Evolutionary conservation across 2,329 filamentous ascomycete species (phyloP).

Genomic region (Trichoderma atrobrunneum): DNA sequence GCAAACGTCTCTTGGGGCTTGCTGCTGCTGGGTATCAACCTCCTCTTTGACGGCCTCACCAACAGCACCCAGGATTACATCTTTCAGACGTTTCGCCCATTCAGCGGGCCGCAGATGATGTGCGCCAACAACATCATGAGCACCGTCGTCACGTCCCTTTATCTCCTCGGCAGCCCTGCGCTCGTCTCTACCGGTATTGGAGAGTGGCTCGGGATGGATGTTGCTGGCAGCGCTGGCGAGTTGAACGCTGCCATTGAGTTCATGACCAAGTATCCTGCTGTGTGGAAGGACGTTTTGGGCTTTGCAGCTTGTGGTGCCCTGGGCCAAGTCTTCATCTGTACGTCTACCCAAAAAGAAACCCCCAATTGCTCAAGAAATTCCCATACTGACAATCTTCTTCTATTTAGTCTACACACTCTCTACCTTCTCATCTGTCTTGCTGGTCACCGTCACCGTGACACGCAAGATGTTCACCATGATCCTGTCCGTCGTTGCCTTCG

Average conservation of each 20-base stretch:
- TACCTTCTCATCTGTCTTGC: constrained; percentile 84
- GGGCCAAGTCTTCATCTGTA: constrained; percentile 93
- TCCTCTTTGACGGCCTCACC: constrained; percentile 92
- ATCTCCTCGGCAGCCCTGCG: constrained; percentile 76
- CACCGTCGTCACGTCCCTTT: constrained; percentile 71
- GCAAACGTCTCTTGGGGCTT: constrained; percentile 75
- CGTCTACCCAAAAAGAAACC: constrained; percentile 30
- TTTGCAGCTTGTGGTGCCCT: constrained; percentile 89
- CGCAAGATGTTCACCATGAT: constrained; percentile 99
- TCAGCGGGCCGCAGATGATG: constrained; percentile 98
- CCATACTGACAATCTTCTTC: background rate
- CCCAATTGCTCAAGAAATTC: background rate
- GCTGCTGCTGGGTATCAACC: constrained; percentile 78
- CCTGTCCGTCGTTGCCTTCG: constrained; percentile 90
- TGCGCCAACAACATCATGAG: constrained; percentile 91
- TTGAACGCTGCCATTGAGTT: constrained; percentile 77
- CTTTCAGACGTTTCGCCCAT: constrained; percentile 74
- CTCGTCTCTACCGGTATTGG: constrained; percentile 66
- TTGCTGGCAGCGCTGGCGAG: constrained; percentile 68
- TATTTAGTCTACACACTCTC: constrained; percentile 78
- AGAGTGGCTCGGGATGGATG: constrained; percentile 64
- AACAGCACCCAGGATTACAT: constrained; percentile 97
- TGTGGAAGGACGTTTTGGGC: constrained; percentile 82
- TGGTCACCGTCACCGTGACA: constrained; percentile 96
- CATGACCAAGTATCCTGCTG: constrained; percentile 72